Percentiles rank a stretch among this genome's conserved stretches.
Conservation (phyloP, 306 rosid genomes). For the Quercus robur region DNA sequence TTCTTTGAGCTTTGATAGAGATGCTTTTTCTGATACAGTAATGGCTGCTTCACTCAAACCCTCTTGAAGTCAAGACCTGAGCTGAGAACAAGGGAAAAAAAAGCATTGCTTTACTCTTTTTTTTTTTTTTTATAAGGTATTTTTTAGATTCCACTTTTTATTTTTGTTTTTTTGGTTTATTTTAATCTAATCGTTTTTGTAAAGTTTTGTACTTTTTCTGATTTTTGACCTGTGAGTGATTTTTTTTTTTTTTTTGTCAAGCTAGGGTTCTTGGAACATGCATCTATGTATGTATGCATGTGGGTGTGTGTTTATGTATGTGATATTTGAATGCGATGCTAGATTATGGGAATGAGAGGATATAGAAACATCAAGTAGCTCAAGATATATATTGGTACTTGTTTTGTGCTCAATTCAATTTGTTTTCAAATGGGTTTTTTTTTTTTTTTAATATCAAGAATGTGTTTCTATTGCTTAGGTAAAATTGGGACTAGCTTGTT, state of each 20-base stretch:
- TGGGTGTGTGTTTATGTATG: background rate
- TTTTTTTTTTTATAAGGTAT: slow-evolving; percentile 11
- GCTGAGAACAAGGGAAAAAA: background rate
- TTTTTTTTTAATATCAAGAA: background rate
- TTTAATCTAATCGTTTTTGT: background rate
- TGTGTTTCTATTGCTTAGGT: background rate
- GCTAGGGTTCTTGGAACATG: background rate
- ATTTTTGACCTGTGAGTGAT: background rate
- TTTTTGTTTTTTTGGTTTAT: background rate
- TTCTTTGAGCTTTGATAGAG: slow-evolving; percentile 7
- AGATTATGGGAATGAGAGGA: background rate
- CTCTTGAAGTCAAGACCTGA: background rate
- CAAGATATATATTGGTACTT: background rate
- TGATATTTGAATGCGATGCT: background rate
- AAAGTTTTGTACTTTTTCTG: background rate
- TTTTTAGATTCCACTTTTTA: background rate
- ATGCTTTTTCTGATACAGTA: background rate
- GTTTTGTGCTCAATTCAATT: background rate
- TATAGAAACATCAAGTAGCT: background rate
- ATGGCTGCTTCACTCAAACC: background rate
- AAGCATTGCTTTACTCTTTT: background rate
- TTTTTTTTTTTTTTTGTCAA: background rate
- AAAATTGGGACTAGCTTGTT: background rate
- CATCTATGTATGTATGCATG: background rate
- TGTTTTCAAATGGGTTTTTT: background rate